A percentile compares a stretch with the other conserved stretches of the same genome.
Conservation (phyloP, 2,329 filamentous ascomycete genomes). For the Talaromyces atroroseus region DNA sequence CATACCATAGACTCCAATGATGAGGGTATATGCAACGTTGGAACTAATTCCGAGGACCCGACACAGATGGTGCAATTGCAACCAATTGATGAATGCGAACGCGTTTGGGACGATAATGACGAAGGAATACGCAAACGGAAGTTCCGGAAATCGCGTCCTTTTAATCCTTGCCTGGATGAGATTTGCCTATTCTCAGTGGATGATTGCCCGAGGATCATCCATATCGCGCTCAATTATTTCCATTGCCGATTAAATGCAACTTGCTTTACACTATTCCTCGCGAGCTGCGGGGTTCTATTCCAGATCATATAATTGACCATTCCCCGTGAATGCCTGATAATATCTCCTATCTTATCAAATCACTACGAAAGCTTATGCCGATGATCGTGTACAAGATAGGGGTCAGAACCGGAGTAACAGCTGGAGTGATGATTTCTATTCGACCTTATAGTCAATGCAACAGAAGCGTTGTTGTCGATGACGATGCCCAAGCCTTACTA, state of each 20-base stretch:
- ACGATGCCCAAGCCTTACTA: neutral
- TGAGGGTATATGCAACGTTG: neutral
- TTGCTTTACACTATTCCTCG: neutral
- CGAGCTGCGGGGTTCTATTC: neutral
- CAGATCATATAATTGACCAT: neutral
- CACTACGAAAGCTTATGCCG: neutral
- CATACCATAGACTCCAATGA: neutral
- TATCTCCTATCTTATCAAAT: neutral
- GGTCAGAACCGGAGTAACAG: neutral
- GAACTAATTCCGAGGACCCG: neutral
- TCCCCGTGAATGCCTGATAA: neutral
- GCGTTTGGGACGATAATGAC: neutral
- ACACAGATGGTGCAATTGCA: neutral
- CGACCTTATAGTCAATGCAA: neutral
- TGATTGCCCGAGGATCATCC: neutral
- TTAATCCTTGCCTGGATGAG: neutral
- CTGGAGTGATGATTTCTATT: neutral
- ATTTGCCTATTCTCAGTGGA: neutral
- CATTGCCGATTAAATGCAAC: neutral
- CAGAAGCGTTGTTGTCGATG: neutral
- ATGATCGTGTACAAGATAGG: neutral
- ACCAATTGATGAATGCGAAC: neutral
- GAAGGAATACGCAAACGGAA: neutral
- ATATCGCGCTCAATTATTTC: neutral
- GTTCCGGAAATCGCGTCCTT: neutral